phyloP scores from a whole-genome alignment of 495 filamentous ascomycete species.

The Aspergillus conjunctus region DNA sequence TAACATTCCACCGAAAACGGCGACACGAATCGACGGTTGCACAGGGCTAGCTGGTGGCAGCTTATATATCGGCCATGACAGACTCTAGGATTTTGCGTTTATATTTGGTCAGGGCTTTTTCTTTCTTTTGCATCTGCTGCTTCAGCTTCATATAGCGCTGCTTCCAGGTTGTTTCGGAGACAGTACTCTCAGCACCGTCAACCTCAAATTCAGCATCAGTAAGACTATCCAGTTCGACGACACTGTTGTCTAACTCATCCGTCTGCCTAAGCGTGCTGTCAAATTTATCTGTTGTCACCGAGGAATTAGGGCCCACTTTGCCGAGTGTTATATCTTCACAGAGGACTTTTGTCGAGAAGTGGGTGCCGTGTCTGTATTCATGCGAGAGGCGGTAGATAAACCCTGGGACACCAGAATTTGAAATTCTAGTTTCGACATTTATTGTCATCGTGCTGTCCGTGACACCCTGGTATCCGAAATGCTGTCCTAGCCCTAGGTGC shows the following conservation, averaged over 20 bases:
- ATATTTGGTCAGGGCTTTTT: conserved; percentile 51
- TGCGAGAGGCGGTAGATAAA: conserved; percentile 33
- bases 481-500: conserved; percentile 43
- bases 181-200: conserved; percentile 27
- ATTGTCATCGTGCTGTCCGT: conserved; percentile 30
- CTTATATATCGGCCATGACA: conserved; percentile 54
- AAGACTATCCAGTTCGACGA: conserved; percentile 26
- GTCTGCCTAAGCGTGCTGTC: conserved; percentile 15
- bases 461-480: conserved; percentile 36
- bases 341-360: conserved; percentile 35
- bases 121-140: conserved; percentile 53
- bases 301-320: not conserved
- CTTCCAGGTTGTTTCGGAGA: conserved; percentile 45
- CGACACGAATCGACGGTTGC: too few species aligned
- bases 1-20: too few species aligned
- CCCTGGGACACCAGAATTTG: conserved; percentile 2
- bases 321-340: conserved; percentile 33
- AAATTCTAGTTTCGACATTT: conserved; percentile 21
- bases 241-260: conserved; percentile 22
- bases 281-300: conserved; percentile 2
- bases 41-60: too few species aligned
- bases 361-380: conserved; percentile 35
- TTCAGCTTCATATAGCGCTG: conserved; percentile 50
- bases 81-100: conserved; percentile 59
- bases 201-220: conserved; percentile 39